Percentiles rank a stretch among this genome's conserved stretches.
phyloP scores from a whole-genome alignment of 768 basidiomycete species.

The Hygrocybe coccinea region DNA sequence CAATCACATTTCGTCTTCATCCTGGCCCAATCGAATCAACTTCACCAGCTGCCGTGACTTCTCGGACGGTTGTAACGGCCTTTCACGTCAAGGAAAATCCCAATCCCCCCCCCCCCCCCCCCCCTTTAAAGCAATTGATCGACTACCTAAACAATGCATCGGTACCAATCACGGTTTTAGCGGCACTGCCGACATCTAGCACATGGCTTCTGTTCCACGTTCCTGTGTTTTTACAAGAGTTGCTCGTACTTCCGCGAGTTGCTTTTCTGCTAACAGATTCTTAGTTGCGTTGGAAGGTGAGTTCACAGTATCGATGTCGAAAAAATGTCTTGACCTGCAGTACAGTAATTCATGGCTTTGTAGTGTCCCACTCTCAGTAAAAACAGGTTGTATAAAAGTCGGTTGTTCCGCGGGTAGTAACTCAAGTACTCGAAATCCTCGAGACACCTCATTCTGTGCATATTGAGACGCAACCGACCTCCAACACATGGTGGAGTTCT shows the following conservation, averaged over 20 bases:
- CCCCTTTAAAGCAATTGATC: constrained; percentile 1
- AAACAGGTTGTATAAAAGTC: no score
- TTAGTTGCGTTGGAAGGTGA: constrained; percentile 12
- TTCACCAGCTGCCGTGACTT: constrained; percentile 12
- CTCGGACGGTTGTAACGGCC: constrained; percentile 6
- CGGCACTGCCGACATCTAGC: constrained; percentile 10
- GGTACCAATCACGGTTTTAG: constrained; percentile 9
- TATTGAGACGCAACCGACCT: no score
- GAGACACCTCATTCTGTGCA: no score
- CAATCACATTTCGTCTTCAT: constrained; percentile 10
- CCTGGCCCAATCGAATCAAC: constrained; percentile 9
- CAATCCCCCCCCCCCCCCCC: not conserved
- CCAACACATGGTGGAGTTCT: no score
- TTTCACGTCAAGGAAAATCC: constrained; percentile 7
- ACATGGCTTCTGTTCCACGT: constrained; percentile 13
- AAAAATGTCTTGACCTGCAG: no score
- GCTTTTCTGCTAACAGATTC: constrained; percentile 9
- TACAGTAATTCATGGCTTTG: no score
- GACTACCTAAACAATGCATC: constrained; percentile 1
- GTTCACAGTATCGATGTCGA: constrained; percentile 8
- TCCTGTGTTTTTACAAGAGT: constrained; percentile 12
- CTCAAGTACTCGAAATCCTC: no score
- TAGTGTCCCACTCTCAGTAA: no score
- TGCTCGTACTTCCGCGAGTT: constrained; percentile 9
- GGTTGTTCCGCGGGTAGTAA: no score